A percentile compares a stretch with the other conserved stretches of the same genome.
phyloP scores from a whole-genome alignment of 176 grass and related monocot genomes.

The Zizania latifolia region DNA sequence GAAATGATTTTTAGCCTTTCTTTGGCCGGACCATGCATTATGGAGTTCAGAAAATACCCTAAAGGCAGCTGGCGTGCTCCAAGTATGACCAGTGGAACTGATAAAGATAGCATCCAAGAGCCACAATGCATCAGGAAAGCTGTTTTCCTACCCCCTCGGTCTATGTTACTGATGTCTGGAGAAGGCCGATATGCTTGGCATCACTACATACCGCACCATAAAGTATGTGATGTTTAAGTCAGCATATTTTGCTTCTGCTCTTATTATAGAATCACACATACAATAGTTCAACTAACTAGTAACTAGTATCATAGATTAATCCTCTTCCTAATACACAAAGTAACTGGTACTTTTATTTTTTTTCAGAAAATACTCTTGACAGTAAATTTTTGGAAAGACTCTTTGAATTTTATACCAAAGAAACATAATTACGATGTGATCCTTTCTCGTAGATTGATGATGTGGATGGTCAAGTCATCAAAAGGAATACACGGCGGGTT shows the following conservation, averaged over 20 bases:
- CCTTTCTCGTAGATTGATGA: constrained; percentile 55
- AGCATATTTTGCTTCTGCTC: background rate
- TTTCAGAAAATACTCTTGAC: background rate
- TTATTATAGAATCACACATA: background rate
- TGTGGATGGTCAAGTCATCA: constrained; percentile 53
- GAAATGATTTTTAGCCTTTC: constrained; percentile 98
- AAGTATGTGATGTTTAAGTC: constrained; percentile 38
- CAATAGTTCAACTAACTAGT: background rate
- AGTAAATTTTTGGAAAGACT: background rate
- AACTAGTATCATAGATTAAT: background rate
- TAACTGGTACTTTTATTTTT: background rate
- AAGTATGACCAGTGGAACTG: constrained; percentile 31
- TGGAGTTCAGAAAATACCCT: constrained; percentile 92
- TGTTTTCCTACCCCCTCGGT: constrained; percentile 70
- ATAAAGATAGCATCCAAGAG: constrained; percentile 36
- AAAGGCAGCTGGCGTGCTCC: constrained; percentile 56
- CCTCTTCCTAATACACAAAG: background rate
- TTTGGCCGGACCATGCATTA: constrained; percentile 79
- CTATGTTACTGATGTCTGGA: constrained; percentile 89
- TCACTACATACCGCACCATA: constrained; percentile 98
- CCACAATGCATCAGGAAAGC: constrained; percentile 55
- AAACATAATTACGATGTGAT: background rate
- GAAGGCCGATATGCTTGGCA: constrained; percentile 96
- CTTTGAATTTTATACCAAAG: constrained; percentile 3
- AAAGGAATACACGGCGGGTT: constrained; percentile 65